Base-by-base conservation (phyloP, 371 early-diverging fungal species). In the Haplosporangium sp. region DNA sequence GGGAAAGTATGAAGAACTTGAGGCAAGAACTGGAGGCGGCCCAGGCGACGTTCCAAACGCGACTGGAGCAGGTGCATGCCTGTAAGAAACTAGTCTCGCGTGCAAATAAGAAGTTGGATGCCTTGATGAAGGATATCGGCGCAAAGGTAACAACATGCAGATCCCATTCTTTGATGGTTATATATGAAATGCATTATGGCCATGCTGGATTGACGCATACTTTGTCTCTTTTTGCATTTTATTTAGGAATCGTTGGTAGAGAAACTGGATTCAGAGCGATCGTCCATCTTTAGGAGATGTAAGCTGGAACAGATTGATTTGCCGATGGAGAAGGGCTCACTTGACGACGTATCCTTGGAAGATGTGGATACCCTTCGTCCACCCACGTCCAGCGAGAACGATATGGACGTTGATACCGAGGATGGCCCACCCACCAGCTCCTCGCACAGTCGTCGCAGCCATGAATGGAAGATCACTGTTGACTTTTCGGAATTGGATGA, bases 301-400 rank as follows among this genome's bases (percentile, higher is more conserved):
- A 95, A 96, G 79, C 79, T 97, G 47, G 97, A 98, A 67, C 95
- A 96, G 64, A 95, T 98, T 59, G 86, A 91, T 4, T 67, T 99
- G 29, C 98, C 98, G 20, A 81, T 95, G 66, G 63, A 74, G 36
- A 82, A 82, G 54, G 92, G 93, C 12, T 85, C 87, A 3, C 80
- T 95, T 83, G 92, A 89, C 4, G 90, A 91, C 67, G 80, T 95
- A 1, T 79, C 90, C 5, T 64, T 93, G 63, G 91, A 93, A 41
- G 92, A 93, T 59, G 81, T 85, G 12, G 84, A 87, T 41, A 61
- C 55, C 37, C 58, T 59, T 46, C 57, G 62, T 11, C 66, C 65
- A 42, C 18, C 59, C 8, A n/a, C n/a, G 1, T 53, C 56, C 21
- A 73, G 67, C 64, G 81, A 79, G 42, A 73, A 81, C 46, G 66